Base-by-base conservation (phyloP, 2,329 filamentous ascomycete genomes). In the Arthrinium phaeospermum region DNA sequence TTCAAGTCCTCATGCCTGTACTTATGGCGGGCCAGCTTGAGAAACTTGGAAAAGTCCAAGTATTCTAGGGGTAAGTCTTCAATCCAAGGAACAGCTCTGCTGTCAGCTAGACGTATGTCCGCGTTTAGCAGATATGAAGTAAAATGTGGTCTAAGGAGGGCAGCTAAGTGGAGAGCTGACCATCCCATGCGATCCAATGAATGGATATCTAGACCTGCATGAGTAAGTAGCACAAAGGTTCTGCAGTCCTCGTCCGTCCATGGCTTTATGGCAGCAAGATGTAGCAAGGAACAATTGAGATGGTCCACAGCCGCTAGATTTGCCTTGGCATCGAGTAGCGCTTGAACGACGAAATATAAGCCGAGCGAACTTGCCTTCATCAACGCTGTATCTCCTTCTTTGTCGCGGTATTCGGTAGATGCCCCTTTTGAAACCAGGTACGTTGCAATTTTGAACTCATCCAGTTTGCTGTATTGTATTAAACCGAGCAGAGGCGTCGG, bases 1-100 rank as follows among this genome's bases (percentile, higher is more conserved):
- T 4, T 3, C 24, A 30, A 53, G 14, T 4, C 24, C 6, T 53
- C 13, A 4, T 2, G 12, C 12, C 6, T 2, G n/a, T 53, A 53
- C 27, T 53, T 53, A 4, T 24, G 24, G 24, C 51, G 51, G 1
- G 51, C 51, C 4, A 53, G 24, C 24, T 6, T 30, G 4, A 53
- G 24, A 53, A 53, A 30, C 1, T 0, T 12, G 13, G 1, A 16
- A 16, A 30, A 16, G 13, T 6, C 19, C 4, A 22, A 24, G 7
- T n/a, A 1, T 7, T 3, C 1, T 10, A 22, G 7, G 3, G 10
- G 0, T 3, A 10, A 1, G 10, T 3, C 12, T 1, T 1, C 1
- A 14, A 8, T 27, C 51, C 51, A 53, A 16, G 24, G 24, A 30
- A 53, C 30, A 4, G 51, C 24, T 1, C 30, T 53, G 51, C 51